Conservation (phyloP, 2,329 filamentous ascomycete species). For the Microcyclospora tardicrescens region DNA sequence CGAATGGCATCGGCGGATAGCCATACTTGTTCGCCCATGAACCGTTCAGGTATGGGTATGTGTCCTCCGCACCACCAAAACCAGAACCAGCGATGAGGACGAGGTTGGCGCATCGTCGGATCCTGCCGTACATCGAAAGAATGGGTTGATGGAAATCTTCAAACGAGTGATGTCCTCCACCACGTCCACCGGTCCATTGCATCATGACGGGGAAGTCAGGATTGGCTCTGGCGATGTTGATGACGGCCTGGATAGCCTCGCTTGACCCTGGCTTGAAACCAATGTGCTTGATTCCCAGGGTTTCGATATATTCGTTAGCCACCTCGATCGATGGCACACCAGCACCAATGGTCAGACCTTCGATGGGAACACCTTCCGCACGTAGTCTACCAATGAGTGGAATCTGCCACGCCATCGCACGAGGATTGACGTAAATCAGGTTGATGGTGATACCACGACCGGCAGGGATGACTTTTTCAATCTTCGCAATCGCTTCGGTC, state of each 20-base stretch:
- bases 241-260: constrained; percentile 75
- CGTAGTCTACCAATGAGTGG: constrained; percentile 68
- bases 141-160: constrained; percentile 93
- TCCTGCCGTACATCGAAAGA: constrained; percentile 78
- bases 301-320: constrained; percentile 86
- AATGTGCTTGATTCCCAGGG: constrained; percentile 83
- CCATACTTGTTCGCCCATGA: constrained; percentile 77
- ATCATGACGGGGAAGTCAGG: constrained; percentile 83
- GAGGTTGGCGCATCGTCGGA: constrained; percentile 74
- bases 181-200: constrained; percentile 90
- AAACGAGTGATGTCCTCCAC: constrained; percentile 86
- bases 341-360: constrained; percentile 83
- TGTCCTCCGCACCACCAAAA: constrained; percentile 80
- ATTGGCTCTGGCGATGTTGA: constrained; percentile 91
- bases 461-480: constrained; percentile 69
- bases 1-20: constrained; percentile 87
- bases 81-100: constrained; percentile 83
- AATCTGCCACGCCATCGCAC: constrained; percentile 87
- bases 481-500: constrained; percentile 71
- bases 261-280: constrained; percentile 85
- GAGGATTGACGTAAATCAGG: constrained; percentile 80
- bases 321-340: constrained; percentile 90
- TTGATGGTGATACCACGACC: constrained; percentile 83
- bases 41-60: constrained; percentile 84
- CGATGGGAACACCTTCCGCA: constrained; percentile 76